phyloP scores from a whole-genome alignment of 495 filamentous ascomycete genomes.

The Aspergillus carlsbadensis region DNA sequence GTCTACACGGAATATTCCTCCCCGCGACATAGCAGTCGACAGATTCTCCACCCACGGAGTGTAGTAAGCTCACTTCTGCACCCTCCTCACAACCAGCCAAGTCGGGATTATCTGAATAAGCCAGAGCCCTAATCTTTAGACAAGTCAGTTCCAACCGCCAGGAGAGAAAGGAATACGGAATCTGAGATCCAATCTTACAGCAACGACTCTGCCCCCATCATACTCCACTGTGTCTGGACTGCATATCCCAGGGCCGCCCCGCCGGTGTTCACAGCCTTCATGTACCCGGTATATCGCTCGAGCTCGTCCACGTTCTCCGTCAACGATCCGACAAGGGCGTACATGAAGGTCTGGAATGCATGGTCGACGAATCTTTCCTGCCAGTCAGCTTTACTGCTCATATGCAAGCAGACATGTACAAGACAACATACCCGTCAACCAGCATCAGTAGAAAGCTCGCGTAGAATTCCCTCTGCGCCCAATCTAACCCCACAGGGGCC shows the following conservation, averaged over 20 bases:
- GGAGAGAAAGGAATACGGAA: neutral
- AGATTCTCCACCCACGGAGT: no score
- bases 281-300: neutral
- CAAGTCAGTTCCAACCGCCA: neutral
- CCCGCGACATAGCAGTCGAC: no score
- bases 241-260: neutral
- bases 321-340: slow-evolving; percentile 1
- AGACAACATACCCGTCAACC: neutral
- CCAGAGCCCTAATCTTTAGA: no score
- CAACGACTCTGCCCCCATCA: neutral
- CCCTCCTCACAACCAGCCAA: no score
- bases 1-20: no score
- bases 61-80: no score
- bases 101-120: no score
- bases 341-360: slow-evolving; percentile 5
- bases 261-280: neutral
- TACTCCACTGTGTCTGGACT: neutral
- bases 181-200: neutral
- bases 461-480: neutral
- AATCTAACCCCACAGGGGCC: neutral
- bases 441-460: neutral
- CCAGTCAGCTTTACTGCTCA: neutral
- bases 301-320: slow-evolving; percentile 1
- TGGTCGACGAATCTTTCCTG: neutral
- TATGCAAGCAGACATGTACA: neutral